phyloP scores from a whole-genome alignment of 345 rosid genomes.

The Camelina laxa region DNA sequence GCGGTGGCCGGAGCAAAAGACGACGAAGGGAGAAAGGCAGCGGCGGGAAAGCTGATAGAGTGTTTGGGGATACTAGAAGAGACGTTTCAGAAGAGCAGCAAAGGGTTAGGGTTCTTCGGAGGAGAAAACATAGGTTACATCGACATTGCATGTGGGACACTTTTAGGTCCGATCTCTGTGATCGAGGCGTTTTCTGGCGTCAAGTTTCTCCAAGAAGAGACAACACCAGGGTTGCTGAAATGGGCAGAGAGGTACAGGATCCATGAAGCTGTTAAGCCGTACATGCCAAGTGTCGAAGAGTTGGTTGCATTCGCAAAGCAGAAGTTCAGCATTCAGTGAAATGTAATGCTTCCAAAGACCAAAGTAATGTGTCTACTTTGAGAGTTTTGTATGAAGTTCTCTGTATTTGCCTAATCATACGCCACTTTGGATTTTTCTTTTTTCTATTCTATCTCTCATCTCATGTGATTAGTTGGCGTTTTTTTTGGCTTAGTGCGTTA shows the following conservation, averaged over 20 bases:
- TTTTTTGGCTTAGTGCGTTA: too few relatives aligned
- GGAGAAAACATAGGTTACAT: slow-evolving; percentile 64
- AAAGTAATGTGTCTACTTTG: neutral
- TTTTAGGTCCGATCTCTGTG: slow-evolving; percentile 61
- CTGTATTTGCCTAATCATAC: neutral
- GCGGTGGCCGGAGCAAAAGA: slow-evolving; percentile 39
- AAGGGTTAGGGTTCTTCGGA: slow-evolving; percentile 73
- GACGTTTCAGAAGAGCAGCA: slow-evolving; percentile 51
- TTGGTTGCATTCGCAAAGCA: slow-evolving; percentile 60
- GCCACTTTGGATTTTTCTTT: neutral
- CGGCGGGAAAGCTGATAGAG: slow-evolving; percentile 43
- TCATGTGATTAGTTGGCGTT: too few relatives aligned
- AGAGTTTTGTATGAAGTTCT: neutral
- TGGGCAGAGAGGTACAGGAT: slow-evolving; percentile 65
- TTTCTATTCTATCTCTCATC: neutral
- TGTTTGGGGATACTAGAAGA: slow-evolving; percentile 58
- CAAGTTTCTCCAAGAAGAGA: slow-evolving; percentile 51
- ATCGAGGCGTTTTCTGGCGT: slow-evolving; percentile 43
- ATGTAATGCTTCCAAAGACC: neutral
- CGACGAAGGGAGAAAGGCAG: slow-evolving; percentile 51
- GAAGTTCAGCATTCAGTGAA: slow-evolving; percentile 32
- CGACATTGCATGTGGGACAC: slow-evolving; percentile 62
- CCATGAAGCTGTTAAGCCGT: slow-evolving; percentile 61
- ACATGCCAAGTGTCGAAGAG: slow-evolving; percentile 70
- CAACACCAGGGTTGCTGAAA: slow-evolving; percentile 52